Evolutionary conservation across 1,284 basidiomycete genomes (phyloP).

Genomic region (Tilletia walkeri): DNA sequence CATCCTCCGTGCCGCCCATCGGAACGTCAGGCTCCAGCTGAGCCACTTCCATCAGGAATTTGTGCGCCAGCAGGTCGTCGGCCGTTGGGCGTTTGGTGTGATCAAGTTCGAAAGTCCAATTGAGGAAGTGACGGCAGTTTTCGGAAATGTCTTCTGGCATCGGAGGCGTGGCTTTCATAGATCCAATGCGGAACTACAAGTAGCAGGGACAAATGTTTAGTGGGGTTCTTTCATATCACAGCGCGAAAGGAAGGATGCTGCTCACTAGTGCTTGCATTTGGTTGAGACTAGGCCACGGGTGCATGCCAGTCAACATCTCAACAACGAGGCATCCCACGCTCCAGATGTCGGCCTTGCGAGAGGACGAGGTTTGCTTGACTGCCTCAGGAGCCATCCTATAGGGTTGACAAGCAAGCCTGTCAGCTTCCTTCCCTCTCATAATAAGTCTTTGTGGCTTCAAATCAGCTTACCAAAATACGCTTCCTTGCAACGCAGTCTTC

Average conservation of each 20-base stretch:
- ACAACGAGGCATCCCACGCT: conserved; percentile 94
- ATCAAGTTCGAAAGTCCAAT: conserved; percentile 48
- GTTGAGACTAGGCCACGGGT: conserved; percentile 94
- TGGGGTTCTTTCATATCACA: neutral
- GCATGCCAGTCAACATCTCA: conserved; percentile 96
- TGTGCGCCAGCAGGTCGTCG: conserved; percentile 43
- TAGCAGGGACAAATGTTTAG: neutral
- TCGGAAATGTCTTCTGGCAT: conserved; percentile 49
- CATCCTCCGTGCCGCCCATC: neutral
- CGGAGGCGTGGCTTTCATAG: conserved; percentile 33
- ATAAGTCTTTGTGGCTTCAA: no score
- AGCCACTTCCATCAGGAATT: conserved; percentile 37
- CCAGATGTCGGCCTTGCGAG: conserved; percentile 96
- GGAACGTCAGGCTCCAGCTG: conserved; percentile 1
- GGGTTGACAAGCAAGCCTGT: conserved; percentile 49
- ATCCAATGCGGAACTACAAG: conserved; percentile 47
- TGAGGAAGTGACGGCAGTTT: conserved; percentile 44
- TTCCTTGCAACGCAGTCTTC: conserved; percentile 69
- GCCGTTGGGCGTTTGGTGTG: conserved; percentile 44
- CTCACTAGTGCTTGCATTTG: conserved; percentile 74
- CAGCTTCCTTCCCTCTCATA: no score
- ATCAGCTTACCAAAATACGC: conserved; percentile 72
- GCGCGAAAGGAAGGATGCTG: conserved; percentile 29
- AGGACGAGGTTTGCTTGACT: conserved; percentile 91
- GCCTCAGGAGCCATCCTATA: conserved; percentile 81